Base-by-base conservation (phyloP, 306 rosid genomes). In the Malus fusca region DNA sequence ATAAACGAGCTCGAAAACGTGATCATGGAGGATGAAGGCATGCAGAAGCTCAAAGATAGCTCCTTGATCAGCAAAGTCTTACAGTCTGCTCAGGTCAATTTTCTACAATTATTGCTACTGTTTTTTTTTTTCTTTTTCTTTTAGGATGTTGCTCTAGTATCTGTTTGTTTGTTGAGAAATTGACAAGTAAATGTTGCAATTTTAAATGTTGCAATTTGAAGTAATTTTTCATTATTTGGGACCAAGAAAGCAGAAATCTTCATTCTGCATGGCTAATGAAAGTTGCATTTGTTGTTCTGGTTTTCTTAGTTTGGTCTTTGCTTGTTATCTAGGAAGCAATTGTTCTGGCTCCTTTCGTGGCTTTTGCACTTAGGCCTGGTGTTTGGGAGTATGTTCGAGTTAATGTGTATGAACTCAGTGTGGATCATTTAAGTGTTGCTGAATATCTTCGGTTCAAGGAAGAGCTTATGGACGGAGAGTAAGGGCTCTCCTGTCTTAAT, bases 371-470 rank as follows among this genome's bases (percentile, higher is more conserved):
- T 87, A 87, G 96, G 48, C 91, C 96, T 77, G 96, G 96, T 76
- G 89, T 90, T 44, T 88, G 96, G 82, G 93, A 92, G 79, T 89
- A 83, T 78, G 91, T 89, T 33, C 97, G 93, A 71, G 91, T 92
- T 71, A 89, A 92, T 81, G 86, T 85, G 74, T 64, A 65, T 37
- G 93, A 92, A 74, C 95, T 92, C 83, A 89, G 73, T 2, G 95
- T 89, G 78, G 97, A 92, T 78, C 93, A 88, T 72, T 75, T 92
- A 69, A 82, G 77, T n/a, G 89, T 89, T 37, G 69, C 97, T 64
- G 95, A 92, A 72, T 92, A 89, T 87, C 95, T 92, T 73, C 63
- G 69, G 33, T 86, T 89, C 79, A 92, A 92, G 70, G 97, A 92
- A 85, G 88, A 84, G 76, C 95, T 92, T 76, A 84, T 82, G 25